phyloP scores from a whole-genome alignment of 371 early-diverging fungal species.

The Mortierella sp. region DNA sequence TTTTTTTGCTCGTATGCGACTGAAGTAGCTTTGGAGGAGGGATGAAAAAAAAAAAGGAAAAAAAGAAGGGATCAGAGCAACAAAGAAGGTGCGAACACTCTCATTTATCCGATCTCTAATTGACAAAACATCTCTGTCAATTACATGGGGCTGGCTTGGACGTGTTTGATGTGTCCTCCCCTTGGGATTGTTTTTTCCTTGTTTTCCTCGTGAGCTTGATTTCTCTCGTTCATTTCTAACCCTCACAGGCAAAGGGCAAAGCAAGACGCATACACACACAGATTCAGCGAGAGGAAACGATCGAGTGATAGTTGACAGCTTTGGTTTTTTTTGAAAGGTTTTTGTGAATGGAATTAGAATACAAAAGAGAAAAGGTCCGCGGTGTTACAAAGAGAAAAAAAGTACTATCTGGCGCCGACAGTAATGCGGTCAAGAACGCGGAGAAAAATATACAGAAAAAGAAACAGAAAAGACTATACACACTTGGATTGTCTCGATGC shows the following conservation, averaged over 20 bases:
- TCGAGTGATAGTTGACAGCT: neutral
- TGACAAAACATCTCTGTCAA: neutral
- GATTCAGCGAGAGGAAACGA: neutral
- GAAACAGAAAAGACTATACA: neutral
- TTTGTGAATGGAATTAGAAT: neutral
- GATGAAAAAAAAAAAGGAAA: neutral
- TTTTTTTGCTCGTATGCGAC: constrained; percentile 1
- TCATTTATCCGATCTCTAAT: neutral
- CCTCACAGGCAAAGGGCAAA: neutral
- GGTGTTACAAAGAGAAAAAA: neutral
- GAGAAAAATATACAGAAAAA: neutral
- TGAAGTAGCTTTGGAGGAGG: neutral
- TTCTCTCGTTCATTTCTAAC: neutral
- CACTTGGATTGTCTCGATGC: neutral
- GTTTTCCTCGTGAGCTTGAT: no score
- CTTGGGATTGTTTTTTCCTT: no score
- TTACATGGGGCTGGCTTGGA: neutral
- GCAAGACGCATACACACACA: neutral
- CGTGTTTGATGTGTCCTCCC: neutral
- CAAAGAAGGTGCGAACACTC: neutral
- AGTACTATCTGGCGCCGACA: neutral
- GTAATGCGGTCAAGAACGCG: neutral
- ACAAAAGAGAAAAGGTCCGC: neutral
- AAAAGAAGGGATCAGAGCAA: neutral
- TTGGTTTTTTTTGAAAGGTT: neutral